Evolutionary conservation across 164 flowering plant genomes (phyloP), one percentile per base, ranked within the genome.

Genomic region (Vitis rotundifolia): DNA sequence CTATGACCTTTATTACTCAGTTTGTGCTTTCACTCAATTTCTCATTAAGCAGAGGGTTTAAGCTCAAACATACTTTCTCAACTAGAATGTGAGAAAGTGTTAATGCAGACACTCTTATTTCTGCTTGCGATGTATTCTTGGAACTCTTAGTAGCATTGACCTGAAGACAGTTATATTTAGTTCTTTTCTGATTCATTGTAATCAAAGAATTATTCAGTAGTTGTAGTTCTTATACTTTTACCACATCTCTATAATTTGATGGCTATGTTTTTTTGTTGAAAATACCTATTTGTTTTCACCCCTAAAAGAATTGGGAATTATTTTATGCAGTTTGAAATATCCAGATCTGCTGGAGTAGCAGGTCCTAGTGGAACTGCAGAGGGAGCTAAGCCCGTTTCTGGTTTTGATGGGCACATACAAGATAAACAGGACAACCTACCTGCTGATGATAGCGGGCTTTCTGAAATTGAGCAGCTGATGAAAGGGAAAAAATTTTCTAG

Each of bases 381-480:
- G 52, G 28, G 54, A 47, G 58, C 72, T 50, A 69, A 64, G 19
- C 49, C n/a, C n/a, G 44, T 9, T 18, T 52, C 73, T 63, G 75
- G 60, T 7, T 49, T 58, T 62, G 75, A 80, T 70, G 77, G 66
- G 31, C 66, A 52, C 28, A 75, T 12, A 47, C 69, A 73, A 70
- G 74, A 69, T 14, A 68, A 68, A 70, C 29, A 10, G n/a, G 69
- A 57, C 49, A 59, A 53, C 56, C 10, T 54, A 15, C 50, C 74
- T 62, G 80, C 74, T 62, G 80, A 78, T 71, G 81, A 48, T 69
- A 57, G 49, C 56, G 76, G 80, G 29, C 66, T 90, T 50, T 79
- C 85, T 56, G 83, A 85, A 68, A 83, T 91, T 73, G 98, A 94
- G 79, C 79, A 87, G 72, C 76, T 90, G 72, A 52, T 94, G 70